Base-by-base conservation (phyloP, 2,329 filamentous ascomycete genomes). In the Aspergillus hiratsukae region DNA sequence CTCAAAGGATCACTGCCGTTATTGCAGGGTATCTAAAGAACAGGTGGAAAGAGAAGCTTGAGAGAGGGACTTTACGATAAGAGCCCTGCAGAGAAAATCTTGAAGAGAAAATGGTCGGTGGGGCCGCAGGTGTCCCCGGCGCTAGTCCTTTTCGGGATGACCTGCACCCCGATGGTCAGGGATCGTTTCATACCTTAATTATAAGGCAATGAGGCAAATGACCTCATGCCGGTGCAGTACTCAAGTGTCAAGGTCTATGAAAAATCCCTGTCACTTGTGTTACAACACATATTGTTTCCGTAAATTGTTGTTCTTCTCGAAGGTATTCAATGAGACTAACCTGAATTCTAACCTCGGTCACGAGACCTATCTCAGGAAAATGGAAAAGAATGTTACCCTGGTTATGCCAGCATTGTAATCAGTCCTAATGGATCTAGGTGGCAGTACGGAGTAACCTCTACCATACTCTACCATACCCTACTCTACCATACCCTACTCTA, bases 1-100 rank as follows among this genome's bases (percentile, higher is more conserved):
- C 69, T 65, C 70, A 64, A 66, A 63, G 69, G 70, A 72, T 72
- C 70, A 72, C 70, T 66, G 69, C 69, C 70, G 63, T 55, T 55
- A 50, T 37, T 58, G 59, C 57, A 56, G 54, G 43, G 43, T 46
- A 55, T 59, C 45, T 53, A 46, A 48, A 19, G 49, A 53, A 19
- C 19, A 49, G 29, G 40, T 31, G 35, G 35, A 48, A 28, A 45
- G 48, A 37, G 48, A 53, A 14, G 35, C 49, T 41, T 19, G 35
- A 40, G 29, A 43, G 54, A 48, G 52, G 57, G 46, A 57, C n/a
- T 45, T 45, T 4, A 23, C 17, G 43, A 50, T 55, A 53, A 53
- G 19, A 10, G 48, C 48, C 57, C 11, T 63, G 59, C 35, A 46
- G 40, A 57, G 54, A 56, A 54, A 55, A 52, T 49, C 57, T 55